These are phyloP conservation scores for Collybiopsis confluens DNA, from an alignment of 768 basidiomycete genomes.

Conservation along the genomic window DNA sequence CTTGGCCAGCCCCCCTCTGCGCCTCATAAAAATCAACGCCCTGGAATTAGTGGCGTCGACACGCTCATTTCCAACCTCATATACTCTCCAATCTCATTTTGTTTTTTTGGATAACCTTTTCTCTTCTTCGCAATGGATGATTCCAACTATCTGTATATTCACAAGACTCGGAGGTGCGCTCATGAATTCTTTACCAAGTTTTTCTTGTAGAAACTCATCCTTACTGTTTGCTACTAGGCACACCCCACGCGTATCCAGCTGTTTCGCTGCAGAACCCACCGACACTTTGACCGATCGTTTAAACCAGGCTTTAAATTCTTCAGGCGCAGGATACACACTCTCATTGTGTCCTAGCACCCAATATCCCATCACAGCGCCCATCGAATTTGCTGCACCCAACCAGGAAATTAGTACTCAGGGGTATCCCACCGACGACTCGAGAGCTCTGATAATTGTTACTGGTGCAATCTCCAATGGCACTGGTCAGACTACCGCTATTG, in stretches of 20 bases:
- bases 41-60: not conserved
- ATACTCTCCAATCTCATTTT: not conserved
- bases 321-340: slow-evolving; percentile 63
- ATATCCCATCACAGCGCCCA: slow-evolving; percentile 63
- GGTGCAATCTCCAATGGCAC: slow-evolving; percentile 59
- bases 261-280: slow-evolving; percentile 47
- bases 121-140: not conserved
- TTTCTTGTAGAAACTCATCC: not conserved
- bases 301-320: slow-evolving; percentile 59
- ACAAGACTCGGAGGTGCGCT: not conserved
- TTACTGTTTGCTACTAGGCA: slow-evolving; percentile 1
- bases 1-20: not conserved
- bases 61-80: slow-evolving; percentile 2
- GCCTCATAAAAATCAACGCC: not conserved
- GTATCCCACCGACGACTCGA: slow-evolving; percentile 61
- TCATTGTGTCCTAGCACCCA: slow-evolving; percentile 57
- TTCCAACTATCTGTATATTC: not conserved
- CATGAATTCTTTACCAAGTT: not conserved
- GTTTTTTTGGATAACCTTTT: not conserved
- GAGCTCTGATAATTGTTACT: slow-evolving; percentile 67
- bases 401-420: slow-evolving; percentile 83
- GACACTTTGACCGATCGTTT: slow-evolving; percentile 62
- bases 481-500: slow-evolving; percentile 71
- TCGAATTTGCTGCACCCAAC: slow-evolving; percentile 59
- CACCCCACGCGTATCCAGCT: slow-evolving; percentile 9